Percentiles rank a stretch among this genome's conserved stretches.
Conservation (phyloP, 1,284 basidiomycete species). For the Anthracocystis setariae region DNA sequence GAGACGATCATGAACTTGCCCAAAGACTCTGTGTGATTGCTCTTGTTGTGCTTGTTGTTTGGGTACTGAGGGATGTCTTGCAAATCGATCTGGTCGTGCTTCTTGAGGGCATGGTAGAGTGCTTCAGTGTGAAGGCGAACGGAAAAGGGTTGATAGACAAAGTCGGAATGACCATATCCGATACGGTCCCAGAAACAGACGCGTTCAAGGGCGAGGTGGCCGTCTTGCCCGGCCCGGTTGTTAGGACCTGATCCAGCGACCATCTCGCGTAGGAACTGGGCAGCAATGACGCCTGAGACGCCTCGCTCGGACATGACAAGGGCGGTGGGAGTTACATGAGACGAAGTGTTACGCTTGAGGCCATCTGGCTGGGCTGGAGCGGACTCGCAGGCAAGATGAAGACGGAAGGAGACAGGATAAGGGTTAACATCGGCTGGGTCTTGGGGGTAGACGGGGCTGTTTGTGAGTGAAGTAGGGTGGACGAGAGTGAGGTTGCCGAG, state of each 20-base stretch:
- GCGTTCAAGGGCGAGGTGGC: slow-evolving; percentile 46
- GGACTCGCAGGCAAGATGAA: slow-evolving; percentile 50
- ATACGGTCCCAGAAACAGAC: slow-evolving; percentile 57
- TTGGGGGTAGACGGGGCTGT: slow-evolving; percentile 34
- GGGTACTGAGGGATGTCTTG: not conserved
- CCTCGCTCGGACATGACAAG: slow-evolving; percentile 55
- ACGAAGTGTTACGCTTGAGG: slow-evolving; percentile 12
- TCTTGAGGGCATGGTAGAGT: slow-evolving; percentile 34
- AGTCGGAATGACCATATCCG: slow-evolving; percentile 52
- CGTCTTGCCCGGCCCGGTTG: slow-evolving; percentile 33
- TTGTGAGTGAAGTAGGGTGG: slow-evolving; percentile 30
- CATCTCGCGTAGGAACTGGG: slow-evolving; percentile 54
- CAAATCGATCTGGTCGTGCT: slow-evolving; percentile 25
- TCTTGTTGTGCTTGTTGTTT: slow-evolving; percentile 13
- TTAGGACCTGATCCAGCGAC: slow-evolving; percentile 23
- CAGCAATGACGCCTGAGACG: slow-evolving; percentile 46
- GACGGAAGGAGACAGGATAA: slow-evolving; percentile 42
- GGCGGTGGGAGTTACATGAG: slow-evolving; percentile 36
- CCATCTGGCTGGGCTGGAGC: slow-evolving; percentile 23
- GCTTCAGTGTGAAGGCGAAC: slow-evolving; percentile 41
- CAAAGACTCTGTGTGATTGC: slow-evolving; percentile 8
- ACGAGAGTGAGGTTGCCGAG: slow-evolving; percentile 47
- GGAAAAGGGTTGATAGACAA: slow-evolving; percentile 37
- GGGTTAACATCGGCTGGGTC: slow-evolving; percentile 42
- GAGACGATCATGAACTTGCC: slow-evolving; percentile 55